Percentiles rank a stretch among this genome's conserved stretches.
Conservation (phyloP, 2,329 filamentous ascomycete species). For the Penicillium palitans region DNA sequence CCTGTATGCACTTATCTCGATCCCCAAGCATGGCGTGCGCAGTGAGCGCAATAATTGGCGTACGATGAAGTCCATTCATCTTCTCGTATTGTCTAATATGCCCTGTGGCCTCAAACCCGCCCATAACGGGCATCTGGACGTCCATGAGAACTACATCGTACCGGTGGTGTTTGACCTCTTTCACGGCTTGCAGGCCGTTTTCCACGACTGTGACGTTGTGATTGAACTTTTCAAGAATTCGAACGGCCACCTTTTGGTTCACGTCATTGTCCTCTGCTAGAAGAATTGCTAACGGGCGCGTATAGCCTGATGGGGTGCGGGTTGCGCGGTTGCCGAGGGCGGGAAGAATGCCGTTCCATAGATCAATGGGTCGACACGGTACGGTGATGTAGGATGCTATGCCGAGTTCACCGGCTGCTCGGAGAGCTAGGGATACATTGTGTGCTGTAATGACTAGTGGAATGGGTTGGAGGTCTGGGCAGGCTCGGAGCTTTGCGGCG, state of each 20-base stretch:
- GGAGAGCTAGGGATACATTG: constrained; percentile 80
- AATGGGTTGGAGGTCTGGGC: constrained; percentile 92
- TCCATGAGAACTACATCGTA: constrained; percentile 97
- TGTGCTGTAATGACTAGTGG: constrained; percentile 89
- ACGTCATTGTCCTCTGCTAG: constrained; percentile 93
- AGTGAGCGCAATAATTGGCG: constrained; percentile 88
- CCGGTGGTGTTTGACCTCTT: constrained; percentile 75
- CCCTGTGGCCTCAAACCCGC: constrained; percentile 87
- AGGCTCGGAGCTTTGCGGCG: constrained; percentile 72
- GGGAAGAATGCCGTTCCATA: constrained; percentile 90
- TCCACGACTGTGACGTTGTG: constrained; percentile 66
- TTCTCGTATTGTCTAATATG: constrained; percentile 91
- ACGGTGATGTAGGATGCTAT: constrained; percentile 97
- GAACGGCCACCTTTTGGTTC: constrained; percentile 89
- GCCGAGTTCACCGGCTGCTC: constrained; percentile 84
- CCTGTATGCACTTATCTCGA: constrained; percentile 89
- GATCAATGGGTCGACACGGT: constrained; percentile 83
- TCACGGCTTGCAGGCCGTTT: constrained; percentile 70
- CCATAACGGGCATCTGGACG: constrained; percentile 97
- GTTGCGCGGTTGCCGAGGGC: constrained; percentile 87
- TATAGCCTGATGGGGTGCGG: constrained; percentile 85
- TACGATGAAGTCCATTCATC: constrained; percentile 70
- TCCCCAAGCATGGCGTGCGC: constrained; percentile 96
- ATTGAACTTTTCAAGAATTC: constrained; percentile 93
- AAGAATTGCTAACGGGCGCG: constrained; percentile 87